These are phyloP conservation scores for Dipteronia dyeriana DNA, from an alignment of 345 rosid species.

Conservation along the genomic window DNA sequence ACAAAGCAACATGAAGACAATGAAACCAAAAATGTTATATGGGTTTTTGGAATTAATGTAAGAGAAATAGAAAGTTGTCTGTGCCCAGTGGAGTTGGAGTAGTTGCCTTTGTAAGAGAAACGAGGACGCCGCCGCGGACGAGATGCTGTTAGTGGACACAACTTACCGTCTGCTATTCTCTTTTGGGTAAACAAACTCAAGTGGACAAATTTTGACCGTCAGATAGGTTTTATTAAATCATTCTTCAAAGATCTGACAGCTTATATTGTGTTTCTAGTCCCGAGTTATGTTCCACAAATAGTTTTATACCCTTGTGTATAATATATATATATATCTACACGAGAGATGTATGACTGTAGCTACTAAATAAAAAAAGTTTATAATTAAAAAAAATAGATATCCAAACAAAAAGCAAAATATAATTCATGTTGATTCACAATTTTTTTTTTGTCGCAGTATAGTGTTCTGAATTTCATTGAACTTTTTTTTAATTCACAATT, in stretches of 20 bases:
- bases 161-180: conserved; percentile 17
- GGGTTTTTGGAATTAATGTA: background rate
- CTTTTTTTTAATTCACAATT: no score
- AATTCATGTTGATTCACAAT: no score
- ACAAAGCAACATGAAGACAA: no score
- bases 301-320: no score
- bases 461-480: no score
- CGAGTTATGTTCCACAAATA: background rate
- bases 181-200: background rate
- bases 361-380: no score
- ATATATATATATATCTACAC: no score
- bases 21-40: background rate
- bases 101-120: conserved; percentile 2
- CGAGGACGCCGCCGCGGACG: conserved; percentile 26
- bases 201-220: background rate
- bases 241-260: background rate
- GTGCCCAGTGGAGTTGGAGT: background rate
- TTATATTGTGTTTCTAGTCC: background rate
- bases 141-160: conserved; percentile 4
- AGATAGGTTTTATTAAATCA: background rate
- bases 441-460: no score
- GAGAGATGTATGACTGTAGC: no score
- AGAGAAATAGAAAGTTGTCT: background rate
- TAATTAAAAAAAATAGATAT: no score
- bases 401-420: no score